Base-by-base conservation (phyloP, 2,329 filamentous ascomycete genomes). In the Lachnellula occidentalis region DNA sequence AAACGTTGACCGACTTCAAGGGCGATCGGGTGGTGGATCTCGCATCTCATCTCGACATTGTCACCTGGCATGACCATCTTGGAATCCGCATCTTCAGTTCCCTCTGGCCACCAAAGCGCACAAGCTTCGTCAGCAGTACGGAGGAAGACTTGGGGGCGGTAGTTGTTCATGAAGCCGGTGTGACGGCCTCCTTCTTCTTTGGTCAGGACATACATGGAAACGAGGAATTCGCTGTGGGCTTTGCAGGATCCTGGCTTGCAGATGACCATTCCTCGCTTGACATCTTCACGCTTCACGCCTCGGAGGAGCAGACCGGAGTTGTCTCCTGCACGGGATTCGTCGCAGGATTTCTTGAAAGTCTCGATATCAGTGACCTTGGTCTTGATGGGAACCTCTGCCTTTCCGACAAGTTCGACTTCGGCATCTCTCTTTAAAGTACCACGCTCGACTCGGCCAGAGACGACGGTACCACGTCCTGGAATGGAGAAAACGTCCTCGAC, bases 331-430 rank as follows among this genome's bases (percentile, higher is more conserved):
- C 89, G 85, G 56, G 92, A 95, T 77, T 96, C 90, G 56, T 96
- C 92, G 75, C 94, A 97, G 48, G 91, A 95, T 84, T 99, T 99
- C 83, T 97, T 96, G 83, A 99, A 99, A 63, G 92, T 99, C 81
- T 99, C 94, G 66, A 99, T 97, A 71, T 99, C 95, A 69, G 94
- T 99, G 63, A 99, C 92, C 82, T 96, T 97, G 74, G 94, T 97
- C 85, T 95, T 96, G 80, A 97, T 89, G 64, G 90, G 77, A 45
- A 85, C 81, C 54, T 76, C 74, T 64, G 86, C 85, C 79, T 94
- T 95, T 72, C 94, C 94, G 58, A 99, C 82, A 61, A 99, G 83
- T 80, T 99, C 94, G 64, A 99, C 85, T 71, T 99, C 94, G 61
- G 86, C 81, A 72, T 99, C 94, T 76, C 85, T 90, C 88, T 96